Evolutionary conservation across 495 filamentous ascomycete species (phyloP).

Genomic region (Apodospora peruviana): DNA sequence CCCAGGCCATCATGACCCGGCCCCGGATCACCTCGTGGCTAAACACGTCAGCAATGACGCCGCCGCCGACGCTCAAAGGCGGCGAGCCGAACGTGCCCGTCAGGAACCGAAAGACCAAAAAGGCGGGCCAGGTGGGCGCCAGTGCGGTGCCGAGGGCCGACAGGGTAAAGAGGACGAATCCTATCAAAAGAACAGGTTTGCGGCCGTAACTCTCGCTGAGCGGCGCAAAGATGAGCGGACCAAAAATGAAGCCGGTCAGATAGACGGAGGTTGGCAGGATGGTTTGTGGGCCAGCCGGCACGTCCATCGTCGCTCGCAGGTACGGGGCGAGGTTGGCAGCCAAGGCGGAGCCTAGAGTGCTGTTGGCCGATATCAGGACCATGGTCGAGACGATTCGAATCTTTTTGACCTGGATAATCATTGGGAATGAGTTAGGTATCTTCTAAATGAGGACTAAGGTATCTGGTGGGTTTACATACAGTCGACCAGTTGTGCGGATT

Average conservation of each 20-base stretch:
- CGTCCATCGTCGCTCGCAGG: constrained; percentile 8
- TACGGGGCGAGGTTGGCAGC: constrained; percentile 20
- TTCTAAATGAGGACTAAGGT: too few species aligned
- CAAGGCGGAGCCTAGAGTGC: constrained; percentile 18
- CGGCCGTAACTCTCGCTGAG: constrained; percentile 67
- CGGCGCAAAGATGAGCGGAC: constrained; percentile 42
- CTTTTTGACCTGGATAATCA: too few species aligned
- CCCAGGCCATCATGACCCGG: constrained; percentile 25
- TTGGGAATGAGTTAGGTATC: too few species aligned
- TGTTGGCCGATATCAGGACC: constrained; percentile 16
- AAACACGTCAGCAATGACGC: constrained; percentile 75
- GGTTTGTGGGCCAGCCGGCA: constrained; percentile 16
- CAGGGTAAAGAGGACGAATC: constrained; percentile 62
- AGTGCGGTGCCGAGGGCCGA: constrained; percentile 72
- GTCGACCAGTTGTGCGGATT: constrained; percentile 25
- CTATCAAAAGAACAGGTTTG: constrained; percentile 62
- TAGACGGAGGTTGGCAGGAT: constrained; percentile 39
- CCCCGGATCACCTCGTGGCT: constrained; percentile 18
- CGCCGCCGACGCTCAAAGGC: constrained; percentile 75
- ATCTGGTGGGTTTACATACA: too few species aligned
- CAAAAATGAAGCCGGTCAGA: constrained; percentile 58
- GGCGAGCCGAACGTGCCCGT: constrained; percentile 68
- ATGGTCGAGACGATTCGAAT: constrained; percentile 13
- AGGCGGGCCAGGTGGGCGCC: constrained; percentile 42
- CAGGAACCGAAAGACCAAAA: constrained; percentile 26